Conservation (phyloP, 306 rosid species). For the Leucaena leucocephala region DNA sequence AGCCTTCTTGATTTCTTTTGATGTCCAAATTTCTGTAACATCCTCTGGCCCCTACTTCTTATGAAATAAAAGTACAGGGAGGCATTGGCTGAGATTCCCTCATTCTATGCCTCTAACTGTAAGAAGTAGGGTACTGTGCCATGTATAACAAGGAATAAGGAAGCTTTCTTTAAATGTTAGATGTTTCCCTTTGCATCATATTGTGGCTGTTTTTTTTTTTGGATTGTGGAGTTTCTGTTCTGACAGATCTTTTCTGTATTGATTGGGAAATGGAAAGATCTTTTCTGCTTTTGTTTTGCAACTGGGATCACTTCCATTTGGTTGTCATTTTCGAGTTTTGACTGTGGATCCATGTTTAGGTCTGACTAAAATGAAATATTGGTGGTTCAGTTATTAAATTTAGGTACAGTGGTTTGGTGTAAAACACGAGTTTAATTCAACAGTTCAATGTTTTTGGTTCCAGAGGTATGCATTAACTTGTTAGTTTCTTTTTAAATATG, state of each 20-base stretch:
- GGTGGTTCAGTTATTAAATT: not conserved
- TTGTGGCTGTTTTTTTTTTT: constrained; percentile 43
- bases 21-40: constrained; percentile 31
- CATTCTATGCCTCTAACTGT: constrained; percentile 49
- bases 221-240: constrained; percentile 22
- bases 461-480: not conserved
- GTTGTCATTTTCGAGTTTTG: not conserved
- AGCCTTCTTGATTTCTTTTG: constrained; percentile 38
- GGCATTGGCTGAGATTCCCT: constrained; percentile 50
- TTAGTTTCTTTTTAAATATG: not conserved
- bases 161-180: constrained; percentile 54
- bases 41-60: constrained; percentile 38
- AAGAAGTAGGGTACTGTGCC: constrained; percentile 38
- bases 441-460: not conserved
- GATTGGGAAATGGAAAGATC: not conserved
- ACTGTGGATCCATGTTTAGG: not conserved
- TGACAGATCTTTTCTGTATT: not conserved
- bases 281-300: not conserved
- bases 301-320: not conserved
- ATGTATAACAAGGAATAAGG: not conserved
- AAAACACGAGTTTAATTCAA: not conserved
- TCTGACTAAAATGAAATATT: not conserved
- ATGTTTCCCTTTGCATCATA: constrained; percentile 53
- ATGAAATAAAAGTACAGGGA: constrained; percentile 45
- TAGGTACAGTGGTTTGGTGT: not conserved